Evolutionary conservation across 768 basidiomycete genomes (phyloP).

Genomic region (Imleria badia): DNA sequence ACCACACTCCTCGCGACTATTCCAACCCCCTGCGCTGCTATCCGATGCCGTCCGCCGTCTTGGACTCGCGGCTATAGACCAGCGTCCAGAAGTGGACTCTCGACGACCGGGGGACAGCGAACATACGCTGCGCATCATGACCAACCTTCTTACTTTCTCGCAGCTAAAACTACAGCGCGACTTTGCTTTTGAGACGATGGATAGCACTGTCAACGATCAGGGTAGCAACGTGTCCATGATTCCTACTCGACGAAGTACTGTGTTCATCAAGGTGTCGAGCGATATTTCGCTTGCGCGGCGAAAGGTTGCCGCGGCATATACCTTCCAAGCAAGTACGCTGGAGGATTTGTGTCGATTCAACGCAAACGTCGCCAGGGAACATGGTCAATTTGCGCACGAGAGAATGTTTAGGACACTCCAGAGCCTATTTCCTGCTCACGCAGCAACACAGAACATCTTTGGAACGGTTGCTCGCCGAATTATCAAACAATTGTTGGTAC

Average conservation of each 20-base stretch:
- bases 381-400: slow-evolving; percentile 69
- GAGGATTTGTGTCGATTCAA: slow-evolving; percentile 57
- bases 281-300: slow-evolving; percentile 48
- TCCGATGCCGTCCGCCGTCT: slow-evolving; percentile 74
- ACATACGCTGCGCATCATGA: slow-evolving; percentile 74
- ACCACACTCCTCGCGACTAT: slow-evolving; percentile 32
- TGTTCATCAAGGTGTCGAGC: slow-evolving; percentile 55
- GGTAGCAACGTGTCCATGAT: slow-evolving; percentile 18
- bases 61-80: slow-evolving; percentile 60
- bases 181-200: slow-evolving; percentile 41
- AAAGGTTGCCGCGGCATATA: slow-evolving; percentile 62
- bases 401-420: slow-evolving; percentile 59
- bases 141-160: slow-evolving; percentile 65
- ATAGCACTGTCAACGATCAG: slow-evolving; percentile 27
- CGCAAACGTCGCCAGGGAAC: slow-evolving; percentile 53
- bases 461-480: slow-evolving; percentile 35
- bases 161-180: slow-evolving; percentile 41
- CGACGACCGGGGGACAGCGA: slow-evolving; percentile 50
- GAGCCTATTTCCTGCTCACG: slow-evolving; percentile 43
- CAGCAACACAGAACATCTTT: slow-evolving; percentile 24
- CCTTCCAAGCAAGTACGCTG: slow-evolving; percentile 44
- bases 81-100: slow-evolving; percentile 39
- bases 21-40: slow-evolving; percentile 66
- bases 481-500: slow-evolving; percentile 48
- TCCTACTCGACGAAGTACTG: slow-evolving; percentile 52